phyloP scores from a whole-genome alignment of 2,329 filamentous ascomycete species.

The Diplodia scrobiculata region DNA sequence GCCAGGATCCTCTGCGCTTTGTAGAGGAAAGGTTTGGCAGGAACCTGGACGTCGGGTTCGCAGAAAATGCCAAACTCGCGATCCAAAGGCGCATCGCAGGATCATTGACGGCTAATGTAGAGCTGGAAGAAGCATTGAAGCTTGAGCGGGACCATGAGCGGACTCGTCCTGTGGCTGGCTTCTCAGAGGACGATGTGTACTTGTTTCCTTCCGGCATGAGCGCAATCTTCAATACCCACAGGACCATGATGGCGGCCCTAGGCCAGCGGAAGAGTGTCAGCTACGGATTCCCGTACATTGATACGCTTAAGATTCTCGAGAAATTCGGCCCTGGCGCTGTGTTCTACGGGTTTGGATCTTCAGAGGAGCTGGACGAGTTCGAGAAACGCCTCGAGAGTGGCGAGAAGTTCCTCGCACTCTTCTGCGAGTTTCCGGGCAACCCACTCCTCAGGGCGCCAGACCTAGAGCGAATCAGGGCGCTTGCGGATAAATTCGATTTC shows the following conservation, averaged over 20 bases:
- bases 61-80: conserved; percentile 79
- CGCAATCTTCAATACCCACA: conserved; percentile 86
- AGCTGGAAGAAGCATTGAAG: conserved; percentile 63
- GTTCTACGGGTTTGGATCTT: conserved; percentile 82
- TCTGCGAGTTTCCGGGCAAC: conserved; percentile 94
- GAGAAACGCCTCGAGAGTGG: conserved; percentile 70
- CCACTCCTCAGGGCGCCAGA: conserved; percentile 85
- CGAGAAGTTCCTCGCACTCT: conserved; percentile 77
- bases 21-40: conserved; percentile 93
- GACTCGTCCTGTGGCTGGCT: conserved; percentile 56
- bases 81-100: conserved; percentile 87
- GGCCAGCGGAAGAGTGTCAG: conserved; percentile 75
- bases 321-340: conserved; percentile 89
- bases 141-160: conserved; percentile 49
- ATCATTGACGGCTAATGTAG: conserved; percentile 71
- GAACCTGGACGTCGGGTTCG: conserved; percentile 79
- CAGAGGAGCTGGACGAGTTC: conserved; percentile 79
- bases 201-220: conserved; percentile 92
- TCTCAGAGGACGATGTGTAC: conserved; percentile 85
- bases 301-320: conserved; percentile 90
- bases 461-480: conserved; percentile 72
- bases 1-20: conserved; percentile 73
- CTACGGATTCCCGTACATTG: conserved; percentile 94
- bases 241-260: conserved; percentile 66
- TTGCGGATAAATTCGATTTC: conserved; percentile 85